Evolutionary conservation across 2,329 filamentous ascomycete genomes (phyloP), one percentile per base, ranked within the genome.

Genomic region (Pseudogymnoascus verrucosus): DNA sequence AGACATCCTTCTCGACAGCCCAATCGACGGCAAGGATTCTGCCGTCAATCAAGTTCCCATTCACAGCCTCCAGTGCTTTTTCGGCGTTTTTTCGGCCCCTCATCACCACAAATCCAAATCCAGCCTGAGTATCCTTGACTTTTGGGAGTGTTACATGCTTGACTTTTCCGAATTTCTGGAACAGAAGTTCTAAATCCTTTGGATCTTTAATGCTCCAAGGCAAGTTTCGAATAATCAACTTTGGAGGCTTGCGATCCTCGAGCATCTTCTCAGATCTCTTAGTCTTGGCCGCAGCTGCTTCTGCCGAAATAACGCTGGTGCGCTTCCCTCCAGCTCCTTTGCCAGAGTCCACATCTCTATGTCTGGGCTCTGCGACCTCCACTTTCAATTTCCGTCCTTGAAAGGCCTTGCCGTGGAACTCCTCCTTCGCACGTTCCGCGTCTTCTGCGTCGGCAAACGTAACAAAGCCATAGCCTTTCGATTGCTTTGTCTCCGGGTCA

Each of bases 381-480:
- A 98, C 84, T 64, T 87, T 87, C 71, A 99, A 87, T 67, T 89
- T 90, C 70, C 89, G 87, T 19, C 93, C 93, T 60, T 92, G 85
- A 69, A 96, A 84, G 26, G 85, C 78, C 54, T 89, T 82, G 66
- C 90, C 90, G 75, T 96, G 86, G 72, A 97, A 84, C 74, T 96
- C 89, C 64, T 88, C 84, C 73, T 90, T 84, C 16, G 95, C 96
- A 67, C 88, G 84, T 68, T 87, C 80, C 11, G 93, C 93, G 79
- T 99, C 95, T 68, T 97, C 93, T 31, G 89, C 84, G 73, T 99
- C 95, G 70, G 93, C 91, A 71, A 99, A 95, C 1, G 95, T 98
- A 64, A 99, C 93, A 76, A 99, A 99, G 62, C 95, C 95, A 75
- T 92, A 99, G 16, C 95, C 93, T 73, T 91, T 89, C 12, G 91